Conservation (phyloP, 106 monocot species). For the Triglochin maritima region DNA sequence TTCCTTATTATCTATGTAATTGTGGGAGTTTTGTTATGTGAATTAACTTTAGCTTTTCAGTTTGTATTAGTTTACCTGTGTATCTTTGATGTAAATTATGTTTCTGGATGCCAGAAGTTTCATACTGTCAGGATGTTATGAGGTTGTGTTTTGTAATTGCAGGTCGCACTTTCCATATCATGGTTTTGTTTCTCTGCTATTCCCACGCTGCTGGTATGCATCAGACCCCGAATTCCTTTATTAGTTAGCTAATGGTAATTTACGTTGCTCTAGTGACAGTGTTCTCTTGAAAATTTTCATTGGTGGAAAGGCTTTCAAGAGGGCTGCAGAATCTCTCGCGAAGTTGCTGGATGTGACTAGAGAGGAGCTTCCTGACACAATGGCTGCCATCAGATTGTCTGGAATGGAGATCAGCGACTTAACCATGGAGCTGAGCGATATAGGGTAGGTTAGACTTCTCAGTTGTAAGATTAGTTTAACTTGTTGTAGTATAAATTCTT, state of each 20-base stretch:
- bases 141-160: not conserved
- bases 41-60: too few relatives aligned
- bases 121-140: too few relatives aligned
- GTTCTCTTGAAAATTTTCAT: not conserved
- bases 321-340: slow-evolving; percentile 52
- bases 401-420: slow-evolving; percentile 92
- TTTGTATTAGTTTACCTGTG: too few relatives aligned
- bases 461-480: not conserved
- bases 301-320: slow-evolving; percentile 45
- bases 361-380: slow-evolving; percentile 75
- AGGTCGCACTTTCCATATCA: slow-evolving; percentile 56
- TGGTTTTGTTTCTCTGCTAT: slow-evolving; percentile 73
- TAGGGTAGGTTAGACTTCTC: slow-evolving; percentile 33
- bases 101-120: too few relatives aligned
- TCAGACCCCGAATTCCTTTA: not conserved
- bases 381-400: slow-evolving; percentile 66
- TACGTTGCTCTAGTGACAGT: not conserved
- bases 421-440: slow-evolving; percentile 66
- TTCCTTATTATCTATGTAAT: too few relatives aligned
- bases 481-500: not conserved
- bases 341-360: slow-evolving; percentile 54
- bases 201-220: slow-evolving; percentile 54
- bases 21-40: too few relatives aligned
- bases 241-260: not conserved
- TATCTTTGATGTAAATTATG: too few relatives aligned